Base-by-base conservation (phyloP, 2,329 filamentous ascomycete genomes). In the Aspergillus quadrilineatus region DNA sequence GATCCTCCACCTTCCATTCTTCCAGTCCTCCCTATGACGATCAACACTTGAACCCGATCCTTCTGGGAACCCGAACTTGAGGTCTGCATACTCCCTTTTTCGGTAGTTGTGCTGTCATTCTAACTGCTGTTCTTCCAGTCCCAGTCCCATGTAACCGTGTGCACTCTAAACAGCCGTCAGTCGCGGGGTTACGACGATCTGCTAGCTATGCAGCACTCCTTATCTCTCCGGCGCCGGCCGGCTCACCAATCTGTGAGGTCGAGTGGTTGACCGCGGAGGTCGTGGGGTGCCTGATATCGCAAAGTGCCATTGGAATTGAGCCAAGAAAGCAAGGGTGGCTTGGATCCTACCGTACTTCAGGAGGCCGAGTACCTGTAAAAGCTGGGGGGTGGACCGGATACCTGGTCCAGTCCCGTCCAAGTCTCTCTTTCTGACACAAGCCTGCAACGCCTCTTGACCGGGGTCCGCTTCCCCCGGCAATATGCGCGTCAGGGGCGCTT, bases 401-500 rank as follows among this genome's bases (percentile, higher is more conserved):
- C 22, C 29, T 12, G 15, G 22, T 4, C 30, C 17, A 45, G 7
- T 22, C 3, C 22, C 34, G 2, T 37, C 9, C 34, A 37, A 14
- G 8, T 43, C 22, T 41, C 29, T 44, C 41, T 44, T 36, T 37
- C 30, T 51, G 47, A 39, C 22, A 22, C 10, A 50, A 26, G 32
- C 22, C 37, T n/a, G 26, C 7, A 43, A 36, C 29, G 49, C 29
- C 15, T 15, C 22, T 36, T 45, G 41, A 28, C 32, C 12, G 22
- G 43, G 30, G 6, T 46, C 3, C 10, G 6, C n/a, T 32, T 32
- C 50, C 43, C 28, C 8, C 34, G 37, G 36, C 28, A 50, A 49
- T 45, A 45, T 57, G 37, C 50, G 50, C 55, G 55, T 57, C 36
- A 53, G 46, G 17, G 12, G 55, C 55, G 55, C 50, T 53, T 52